Base-by-base conservation (phyloP, 2,329 filamentous ascomycete genomes). In the Microdochium paspali region DNA sequence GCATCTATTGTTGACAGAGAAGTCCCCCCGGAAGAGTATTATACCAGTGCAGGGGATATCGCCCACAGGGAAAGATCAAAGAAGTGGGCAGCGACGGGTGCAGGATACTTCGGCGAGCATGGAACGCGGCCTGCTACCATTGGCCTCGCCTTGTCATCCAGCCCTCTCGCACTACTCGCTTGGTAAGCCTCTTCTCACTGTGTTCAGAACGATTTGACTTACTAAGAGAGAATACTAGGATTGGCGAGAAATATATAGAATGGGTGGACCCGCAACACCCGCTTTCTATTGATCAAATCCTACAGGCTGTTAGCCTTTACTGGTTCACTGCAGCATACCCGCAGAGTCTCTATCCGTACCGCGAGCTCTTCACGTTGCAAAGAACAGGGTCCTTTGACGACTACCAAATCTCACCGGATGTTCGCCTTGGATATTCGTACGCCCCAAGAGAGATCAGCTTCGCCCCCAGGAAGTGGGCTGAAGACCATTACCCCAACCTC, bases 211-310 rank as follows among this genome's bases (percentile, higher is more conserved):
- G 35, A 40, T 21, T 9, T 10, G 18, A 21, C n/a, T 40, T 40
- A 20, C 35, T 40, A n/a, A n/a, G 18, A 13, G 24, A 9, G 10
- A 12, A 12, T 21, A 20, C 18, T 12, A 73, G 70, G 70, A 66
- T 80, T 21, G 74, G 72, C 3, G 77, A 80, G 52, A 80, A 80
- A 56, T 74, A 76, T 47, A 58, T 76, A 0, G 69, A 69, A 4
- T 80, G 76, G 77, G 64, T 63, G 2, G 75, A 79, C 50, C 53
- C 61, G 3, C 35, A 58, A 6, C 35, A 40, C 5, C 35, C 35
- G 0, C 52, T 42, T 35, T 53, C 60, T 1, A 46, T 73, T 4
- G 56, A 69, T 30, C 64, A 65, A 1, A 73, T 80, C 7, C 58
- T 81, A 2, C 65, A 70, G 15, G 60, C 65, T 18, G 67, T 77